phyloP scores from a whole-genome alignment of 352 stramenopile species.

The Globisporangium radiosum region DNA sequence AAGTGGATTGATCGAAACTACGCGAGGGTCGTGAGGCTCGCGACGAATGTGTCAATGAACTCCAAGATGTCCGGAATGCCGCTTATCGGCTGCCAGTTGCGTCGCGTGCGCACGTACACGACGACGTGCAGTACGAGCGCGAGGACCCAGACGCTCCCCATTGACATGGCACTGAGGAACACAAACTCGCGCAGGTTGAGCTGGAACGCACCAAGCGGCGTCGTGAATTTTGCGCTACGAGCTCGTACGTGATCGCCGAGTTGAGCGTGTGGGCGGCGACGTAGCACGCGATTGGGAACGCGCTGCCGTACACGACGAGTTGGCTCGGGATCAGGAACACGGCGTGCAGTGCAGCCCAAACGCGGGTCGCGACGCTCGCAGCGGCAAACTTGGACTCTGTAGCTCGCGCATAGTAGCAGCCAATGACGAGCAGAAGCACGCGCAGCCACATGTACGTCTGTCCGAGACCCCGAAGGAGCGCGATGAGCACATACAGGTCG shows the following conservation, averaged over 20 bases:
- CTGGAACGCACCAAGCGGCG: slow-evolving; percentile 7
- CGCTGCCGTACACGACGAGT: slow-evolving; percentile 15
- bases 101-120: neutral
- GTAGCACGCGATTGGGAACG: slow-evolving; percentile 16
- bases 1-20: slow-evolving; percentile 2
- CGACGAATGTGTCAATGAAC: slow-evolving; percentile 4
- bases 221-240: slow-evolving; percentile 6
- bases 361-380: neutral
- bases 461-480: slow-evolving; percentile 6
- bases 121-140: slow-evolving; percentile 9
- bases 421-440: slow-evolving; percentile 6
- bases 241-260: slow-evolving; percentile 8
- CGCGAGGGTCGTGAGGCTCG: slow-evolving; percentile 4
- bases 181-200: slow-evolving; percentile 14
- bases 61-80: slow-evolving; percentile 7
- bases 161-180: slow-evolving; percentile 16
- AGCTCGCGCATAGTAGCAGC: slow-evolving; percentile 10
- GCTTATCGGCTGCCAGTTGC: neutral
- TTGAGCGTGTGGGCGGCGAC: slow-evolving; percentile 13
- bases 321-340: slow-evolving; percentile 15
- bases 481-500: slow-evolving; percentile 5
- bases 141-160: slow-evolving; percentile 24
- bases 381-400: neutral
- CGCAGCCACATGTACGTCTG: slow-evolving; percentile 13
- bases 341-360: neutral